Conservation (phyloP, 768 basidiomycete species). For the Trametes gibbosa region DNA sequence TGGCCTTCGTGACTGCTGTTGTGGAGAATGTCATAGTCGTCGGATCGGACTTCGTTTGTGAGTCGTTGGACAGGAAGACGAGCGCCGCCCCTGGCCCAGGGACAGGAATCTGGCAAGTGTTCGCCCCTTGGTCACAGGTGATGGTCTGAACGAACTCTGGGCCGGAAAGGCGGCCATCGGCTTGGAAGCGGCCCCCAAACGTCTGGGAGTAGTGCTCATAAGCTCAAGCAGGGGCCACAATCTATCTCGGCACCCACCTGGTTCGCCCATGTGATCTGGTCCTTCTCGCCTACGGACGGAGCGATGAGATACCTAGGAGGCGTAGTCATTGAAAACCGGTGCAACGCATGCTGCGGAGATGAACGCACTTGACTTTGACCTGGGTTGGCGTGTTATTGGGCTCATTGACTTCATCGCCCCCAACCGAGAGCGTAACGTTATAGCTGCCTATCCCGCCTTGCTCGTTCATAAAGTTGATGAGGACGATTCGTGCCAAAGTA, state of each 20-base stretch:
- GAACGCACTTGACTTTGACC: conserved; percentile 52
- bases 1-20: conserved; percentile 53
- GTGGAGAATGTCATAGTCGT: conserved; percentile 52
- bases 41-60: conserved; percentile 35
- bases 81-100: conserved; percentile 73
- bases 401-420: conserved; percentile 41
- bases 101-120: conserved; percentile 58
- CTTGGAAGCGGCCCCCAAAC: conserved; percentile 56
- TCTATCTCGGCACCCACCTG: conserved; percentile 43
- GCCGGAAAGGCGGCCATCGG: conserved; percentile 67
- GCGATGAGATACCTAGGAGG: conserved; percentile 53
- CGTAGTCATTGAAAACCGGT: neutral
- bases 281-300: conserved; percentile 53
- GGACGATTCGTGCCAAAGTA: conserved; percentile 53
- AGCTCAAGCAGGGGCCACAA: neutral
- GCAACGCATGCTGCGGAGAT: neutral
- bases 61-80: conserved; percentile 58
- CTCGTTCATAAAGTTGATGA: conserved; percentile 76
- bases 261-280: conserved; percentile 74
- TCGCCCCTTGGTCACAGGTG: conserved; percentile 50
- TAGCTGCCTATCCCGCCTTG: conserved; percentile 51
- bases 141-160: conserved; percentile 54
- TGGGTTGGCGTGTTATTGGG: conserved; percentile 39
- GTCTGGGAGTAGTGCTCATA: conserved; percentile 39
- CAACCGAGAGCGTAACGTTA: conserved; percentile 48